phyloP scores from a whole-genome alignment of 2,329 filamentous ascomycete genomes.

The Colletotrichum truncatum region DNA sequence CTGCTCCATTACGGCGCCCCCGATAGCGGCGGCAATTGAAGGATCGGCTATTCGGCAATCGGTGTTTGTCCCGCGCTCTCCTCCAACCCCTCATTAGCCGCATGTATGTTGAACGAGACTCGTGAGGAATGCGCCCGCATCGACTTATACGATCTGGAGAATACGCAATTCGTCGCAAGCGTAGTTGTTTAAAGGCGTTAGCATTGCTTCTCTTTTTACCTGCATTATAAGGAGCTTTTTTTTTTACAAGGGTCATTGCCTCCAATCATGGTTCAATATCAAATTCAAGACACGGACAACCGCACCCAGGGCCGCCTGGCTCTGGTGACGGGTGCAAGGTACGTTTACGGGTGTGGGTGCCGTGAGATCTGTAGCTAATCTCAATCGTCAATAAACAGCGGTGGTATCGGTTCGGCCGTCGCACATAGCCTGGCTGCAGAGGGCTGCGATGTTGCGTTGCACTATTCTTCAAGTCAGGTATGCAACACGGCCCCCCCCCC shows the following conservation, averaged over 20 bases:
- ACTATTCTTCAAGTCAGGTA: conserved; percentile 44
- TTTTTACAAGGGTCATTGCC: neutral
- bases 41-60: conserved; percentile 25
- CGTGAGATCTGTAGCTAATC: neutral
- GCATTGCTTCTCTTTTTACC: neutral
- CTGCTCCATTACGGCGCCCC: neutral
- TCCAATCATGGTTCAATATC: conserved; percentile 21
- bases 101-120: neutral
- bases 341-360: neutral
- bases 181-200: neutral
- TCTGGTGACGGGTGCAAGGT: conserved; percentile 45
- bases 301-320: conserved; percentile 38
- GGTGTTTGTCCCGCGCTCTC: neutral
- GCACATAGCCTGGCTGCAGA: conserved; percentile 43
- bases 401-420: conserved; percentile 44
- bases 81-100: conserved; percentile 6
- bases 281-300: conserved; percentile 37
- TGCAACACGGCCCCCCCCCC: conserved; percentile 2
- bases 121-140: neutral
- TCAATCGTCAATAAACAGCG: conserved; percentile 35
- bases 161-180: too few relatives aligned
- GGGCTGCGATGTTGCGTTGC: conserved; percentile 45
- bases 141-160: neutral
- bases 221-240: neutral
- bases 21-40: conserved; percentile 24